Conservation (phyloP, 176 grass and related monocot genomes). For the Dactylis glomerata region DNA sequence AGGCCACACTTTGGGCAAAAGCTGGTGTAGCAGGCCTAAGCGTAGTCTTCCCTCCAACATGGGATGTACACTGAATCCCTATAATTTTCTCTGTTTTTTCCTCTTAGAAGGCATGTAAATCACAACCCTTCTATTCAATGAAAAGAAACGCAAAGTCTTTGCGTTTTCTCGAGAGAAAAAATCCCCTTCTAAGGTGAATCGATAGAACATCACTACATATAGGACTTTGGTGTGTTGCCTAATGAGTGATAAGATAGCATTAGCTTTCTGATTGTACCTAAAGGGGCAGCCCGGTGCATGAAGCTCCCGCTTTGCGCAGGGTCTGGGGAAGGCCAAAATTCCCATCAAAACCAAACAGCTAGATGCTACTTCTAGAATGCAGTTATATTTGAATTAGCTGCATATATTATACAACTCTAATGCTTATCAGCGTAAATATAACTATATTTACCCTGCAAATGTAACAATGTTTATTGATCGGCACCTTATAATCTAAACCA, state of each 20-base stretch:
- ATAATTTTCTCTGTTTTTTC: too few species aligned
- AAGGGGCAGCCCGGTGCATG: too few species aligned
- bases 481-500: neutral
- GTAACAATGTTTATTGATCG: neutral
- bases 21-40: too few species aligned
- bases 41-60: too few species aligned
- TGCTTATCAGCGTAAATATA: neutral
- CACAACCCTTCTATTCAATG: too few species aligned
- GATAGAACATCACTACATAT: constrained; percentile 4
- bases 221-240: neutral
- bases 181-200: neutral
- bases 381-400: neutral
- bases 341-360: neutral
- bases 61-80: too few species aligned
- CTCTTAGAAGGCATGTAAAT: too few species aligned
- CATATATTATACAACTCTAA: neutral
- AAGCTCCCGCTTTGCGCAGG: too few species aligned
- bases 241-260: neutral
- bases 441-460: neutral
- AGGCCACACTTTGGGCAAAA: too few species aligned
- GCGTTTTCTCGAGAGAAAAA: too few species aligned
- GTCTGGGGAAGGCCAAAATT: too few species aligned
- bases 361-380: neutral
- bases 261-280: neutral
- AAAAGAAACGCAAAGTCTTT: too few species aligned